Base-by-base conservation (phyloP, 1,284 basidiomycete genomes). In the Sanguinoderma infundibulare region DNA sequence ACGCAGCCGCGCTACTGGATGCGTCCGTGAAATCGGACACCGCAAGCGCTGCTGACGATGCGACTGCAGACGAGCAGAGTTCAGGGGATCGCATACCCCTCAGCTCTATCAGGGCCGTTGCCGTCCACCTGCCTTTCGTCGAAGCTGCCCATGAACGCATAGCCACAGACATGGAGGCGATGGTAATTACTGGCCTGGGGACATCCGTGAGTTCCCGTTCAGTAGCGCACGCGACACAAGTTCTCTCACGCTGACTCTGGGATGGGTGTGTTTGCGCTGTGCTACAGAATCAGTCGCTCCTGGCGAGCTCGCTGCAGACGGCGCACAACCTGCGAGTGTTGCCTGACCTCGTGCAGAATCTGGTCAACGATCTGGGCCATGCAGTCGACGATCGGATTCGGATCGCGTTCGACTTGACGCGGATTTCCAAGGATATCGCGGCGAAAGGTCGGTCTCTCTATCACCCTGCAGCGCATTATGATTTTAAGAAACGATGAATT, bases 291-390 rank as follows among this genome's bases (percentile, higher is more conserved):
- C 94, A 94, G 75, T 87, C 94, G 1, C 78, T 97, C 26, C 83
- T 99, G 1, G 93, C 94, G 0, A 94, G 94, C 2, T 94, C 95
- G 0, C 83, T 98, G 8, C 97, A 98, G 80, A 98, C 95, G 0
- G 95, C 96, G 2, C 92, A 95, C 76, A 98, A 98, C 73, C 85
- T 99, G 7, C 84, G 91, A 26, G 87, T 94, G 7, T 81, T 98
- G 3, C 92, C 96, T 0, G 83, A 87, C 22, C 84, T 98, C 2
- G 93, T 98, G 1, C 86, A 90, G 61, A 87, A 88, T 60, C 84
- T 98, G 0, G 79, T 98, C 15, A 77, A 79, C 5, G 94, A 98
- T 72, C 79, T 98, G 12, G 94, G 91, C 26, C 89, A 95, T 59
- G 90, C 92, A 0, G 90, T 98, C 2, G 90, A 94, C 59, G 83